A percentile compares a stretch with the other conserved stretches of the same genome.
phyloP scores from a whole-genome alignment of 2,329 filamentous ascomycete genomes.

The Pestalotiopsis fici region DNA sequence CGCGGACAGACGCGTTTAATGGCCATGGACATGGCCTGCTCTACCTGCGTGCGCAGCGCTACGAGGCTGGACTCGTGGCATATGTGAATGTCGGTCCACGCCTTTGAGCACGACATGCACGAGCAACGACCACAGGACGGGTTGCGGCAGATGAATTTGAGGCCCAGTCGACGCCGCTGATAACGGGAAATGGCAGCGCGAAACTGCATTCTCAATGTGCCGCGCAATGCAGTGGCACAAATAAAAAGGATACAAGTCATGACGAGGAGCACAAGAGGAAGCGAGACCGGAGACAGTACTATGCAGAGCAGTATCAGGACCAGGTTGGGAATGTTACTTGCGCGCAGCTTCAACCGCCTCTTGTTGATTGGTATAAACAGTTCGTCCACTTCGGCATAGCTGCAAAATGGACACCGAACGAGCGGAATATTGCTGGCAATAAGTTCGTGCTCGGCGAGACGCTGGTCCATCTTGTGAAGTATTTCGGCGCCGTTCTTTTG shows the following conservation, averaged over 20 bases:
- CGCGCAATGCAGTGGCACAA: conserved; percentile 42
- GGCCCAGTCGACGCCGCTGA: conserved; percentile 69
- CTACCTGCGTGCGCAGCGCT: conserved; percentile 84
- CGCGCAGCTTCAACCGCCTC: conserved; percentile 57
- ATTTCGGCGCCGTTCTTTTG: conserved; percentile 72
- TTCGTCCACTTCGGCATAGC: conserved; percentile 86
- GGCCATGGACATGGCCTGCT: conserved; percentile 89
- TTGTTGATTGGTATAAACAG: conserved; percentile 63
- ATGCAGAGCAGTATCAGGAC: conserved; percentile 27
- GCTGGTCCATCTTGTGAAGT: conserved; percentile 74
- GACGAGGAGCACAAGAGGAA: conserved; percentile 49
- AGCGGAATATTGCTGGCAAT: conserved; percentile 73
- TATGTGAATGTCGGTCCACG: conserved; percentile 85
- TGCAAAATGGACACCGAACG: conserved; percentile 85
- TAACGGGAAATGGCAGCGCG: conserved; percentile 65
- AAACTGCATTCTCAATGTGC: conserved; percentile 48
- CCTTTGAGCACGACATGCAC: conserved; percentile 79
- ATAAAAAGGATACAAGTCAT: conserved; percentile 41
- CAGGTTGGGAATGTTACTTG: conserved; percentile 48
- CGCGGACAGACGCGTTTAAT: conserved; percentile 93
- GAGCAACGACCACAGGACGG: conserved; percentile 69
- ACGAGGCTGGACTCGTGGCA: conserved; percentile 85
- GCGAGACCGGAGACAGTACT: conserved; percentile 21
- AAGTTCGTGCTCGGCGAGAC: conserved; percentile 75
- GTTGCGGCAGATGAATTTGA: conserved; percentile 76